Evolutionary conservation across 306 rosid species (phyloP).

Genomic region (Lablab purpureus): DNA sequence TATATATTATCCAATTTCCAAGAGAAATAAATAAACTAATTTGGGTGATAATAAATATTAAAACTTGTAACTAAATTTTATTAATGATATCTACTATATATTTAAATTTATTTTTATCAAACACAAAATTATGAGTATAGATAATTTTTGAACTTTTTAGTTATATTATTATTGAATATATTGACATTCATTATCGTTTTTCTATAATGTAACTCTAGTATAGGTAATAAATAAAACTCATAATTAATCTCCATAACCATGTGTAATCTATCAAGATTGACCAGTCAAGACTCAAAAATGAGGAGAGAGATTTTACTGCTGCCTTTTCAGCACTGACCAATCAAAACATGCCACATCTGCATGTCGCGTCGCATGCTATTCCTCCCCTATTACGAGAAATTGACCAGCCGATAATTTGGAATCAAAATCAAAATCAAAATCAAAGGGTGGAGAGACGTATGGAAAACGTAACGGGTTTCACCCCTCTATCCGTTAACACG

Average conservation of each 20-base stretch:
- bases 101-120: no score
- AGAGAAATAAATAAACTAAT: no score
- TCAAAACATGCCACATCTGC: constrained; percentile 36
- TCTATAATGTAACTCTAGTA: no score
- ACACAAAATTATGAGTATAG: no score
- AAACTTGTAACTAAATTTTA: no score
- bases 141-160: no score
- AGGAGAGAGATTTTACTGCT: constrained; percentile 36
- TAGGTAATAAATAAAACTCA: no score
- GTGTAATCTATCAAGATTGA: constrained; percentile 35
- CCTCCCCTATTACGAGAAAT: constrained; percentile 35
- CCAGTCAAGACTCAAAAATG: constrained; percentile 46
- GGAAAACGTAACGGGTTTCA: constrained; percentile 50
- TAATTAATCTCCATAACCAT: not conserved
- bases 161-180: no score
- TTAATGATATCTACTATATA: no score
- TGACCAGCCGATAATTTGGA: constrained; percentile 52
- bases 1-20: no score
- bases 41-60: no score
- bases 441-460: constrained; percentile 50
- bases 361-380: constrained; percentile 37
- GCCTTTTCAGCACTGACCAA: constrained; percentile 34
- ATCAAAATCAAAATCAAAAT: constrained; percentile 48
- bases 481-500: constrained; percentile 51
- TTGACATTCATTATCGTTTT: no score